Conservation (phyloP, 306 rosid species). For the Citrullus colocynthis region DNA sequence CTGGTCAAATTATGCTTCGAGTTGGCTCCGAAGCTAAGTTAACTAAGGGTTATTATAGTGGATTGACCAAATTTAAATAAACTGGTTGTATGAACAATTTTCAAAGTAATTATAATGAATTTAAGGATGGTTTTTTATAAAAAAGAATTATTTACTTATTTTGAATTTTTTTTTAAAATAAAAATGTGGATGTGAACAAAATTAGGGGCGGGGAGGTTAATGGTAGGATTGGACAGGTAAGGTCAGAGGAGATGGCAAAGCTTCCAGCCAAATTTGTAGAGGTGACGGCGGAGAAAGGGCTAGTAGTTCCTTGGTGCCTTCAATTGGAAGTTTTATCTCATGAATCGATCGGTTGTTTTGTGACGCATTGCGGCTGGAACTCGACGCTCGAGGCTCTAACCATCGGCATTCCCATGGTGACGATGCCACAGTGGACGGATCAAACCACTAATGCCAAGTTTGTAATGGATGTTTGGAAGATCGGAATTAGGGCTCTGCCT, state of each 20-base stretch:
- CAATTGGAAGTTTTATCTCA: slow-evolving; percentile 1
- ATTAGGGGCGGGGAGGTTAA: not conserved
- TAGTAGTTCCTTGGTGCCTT: slow-evolving; percentile 5
- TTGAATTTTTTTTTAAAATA: too few relatives aligned
- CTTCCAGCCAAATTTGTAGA: slow-evolving; percentile 7
- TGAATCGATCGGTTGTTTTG: not conserved
- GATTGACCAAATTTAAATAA: too few relatives aligned
- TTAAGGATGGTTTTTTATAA: too few relatives aligned
- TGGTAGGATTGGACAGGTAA: not conserved
- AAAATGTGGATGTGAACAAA: not conserved
- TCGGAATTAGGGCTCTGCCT: not conserved
- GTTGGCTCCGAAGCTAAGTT: too few relatives aligned
- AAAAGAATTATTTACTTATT: too few relatives aligned
- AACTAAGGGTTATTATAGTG: too few relatives aligned
- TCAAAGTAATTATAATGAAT: too few relatives aligned
- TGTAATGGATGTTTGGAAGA: not conserved
- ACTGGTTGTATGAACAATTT: too few relatives aligned
- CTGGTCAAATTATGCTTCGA: too few relatives aligned
- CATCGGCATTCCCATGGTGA: slow-evolving; percentile 6
- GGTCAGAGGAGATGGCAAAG: slow-evolving; percentile 2
- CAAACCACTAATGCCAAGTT: not conserved
- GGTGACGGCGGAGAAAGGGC: slow-evolving; percentile 3
- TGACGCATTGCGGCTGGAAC: slow-evolving; percentile 6
- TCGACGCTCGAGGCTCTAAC: slow-evolving; percentile 1
- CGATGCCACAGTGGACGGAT: slow-evolving; percentile 4